Conservation (phyloP, 495 filamentous ascomycete genomes). For the Penicillium simplicissimum region DNA sequence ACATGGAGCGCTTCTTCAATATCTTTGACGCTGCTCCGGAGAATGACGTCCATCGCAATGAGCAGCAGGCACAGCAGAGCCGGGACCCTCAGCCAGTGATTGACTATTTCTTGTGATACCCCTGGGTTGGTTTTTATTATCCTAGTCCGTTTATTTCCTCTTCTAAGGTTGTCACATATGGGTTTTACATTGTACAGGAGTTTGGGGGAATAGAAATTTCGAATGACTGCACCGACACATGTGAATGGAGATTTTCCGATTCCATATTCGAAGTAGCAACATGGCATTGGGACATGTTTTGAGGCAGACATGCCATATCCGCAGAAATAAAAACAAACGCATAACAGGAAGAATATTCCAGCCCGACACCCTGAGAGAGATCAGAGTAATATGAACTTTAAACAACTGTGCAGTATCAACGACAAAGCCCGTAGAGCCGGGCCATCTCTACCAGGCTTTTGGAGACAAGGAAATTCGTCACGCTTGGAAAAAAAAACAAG, state of each 20-base stretch:
- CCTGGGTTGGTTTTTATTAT: constrained; percentile 29
- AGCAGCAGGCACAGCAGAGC: constrained; percentile 62
- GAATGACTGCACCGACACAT: constrained; percentile 30
- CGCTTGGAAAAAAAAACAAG: constrained; percentile 32
- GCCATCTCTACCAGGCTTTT: constrained; percentile 30
- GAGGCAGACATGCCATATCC: constrained; percentile 2
- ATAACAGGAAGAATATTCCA: constrained; percentile 15
- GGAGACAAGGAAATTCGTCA: constrained; percentile 35
- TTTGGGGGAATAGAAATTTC: constrained; percentile 26
- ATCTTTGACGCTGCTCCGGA: constrained; percentile 96
- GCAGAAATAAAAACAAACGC: constrained; percentile 10
- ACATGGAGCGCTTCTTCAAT: constrained; percentile 90
- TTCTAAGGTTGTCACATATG: constrained; percentile 19
- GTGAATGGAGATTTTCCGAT: constrained; percentile 7
- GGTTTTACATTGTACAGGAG: constrained; percentile 32
- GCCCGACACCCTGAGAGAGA: constrained; percentile 20
- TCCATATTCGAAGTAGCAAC: constrained; percentile 23
- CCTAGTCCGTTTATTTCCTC: constrained; percentile 10
- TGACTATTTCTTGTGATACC: constrained; percentile 73
- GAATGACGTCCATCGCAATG: constrained; percentile 82
- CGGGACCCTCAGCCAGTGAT: constrained; percentile 63
- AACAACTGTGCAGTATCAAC: constrained; percentile 25
- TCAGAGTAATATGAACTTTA: neutral
- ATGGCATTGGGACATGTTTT: constrained; percentile 10
- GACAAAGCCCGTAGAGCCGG: constrained; percentile 4